Base-by-base conservation (phyloP, 164 flowering plant genomes). In the Stephania yunnanensis region DNA sequence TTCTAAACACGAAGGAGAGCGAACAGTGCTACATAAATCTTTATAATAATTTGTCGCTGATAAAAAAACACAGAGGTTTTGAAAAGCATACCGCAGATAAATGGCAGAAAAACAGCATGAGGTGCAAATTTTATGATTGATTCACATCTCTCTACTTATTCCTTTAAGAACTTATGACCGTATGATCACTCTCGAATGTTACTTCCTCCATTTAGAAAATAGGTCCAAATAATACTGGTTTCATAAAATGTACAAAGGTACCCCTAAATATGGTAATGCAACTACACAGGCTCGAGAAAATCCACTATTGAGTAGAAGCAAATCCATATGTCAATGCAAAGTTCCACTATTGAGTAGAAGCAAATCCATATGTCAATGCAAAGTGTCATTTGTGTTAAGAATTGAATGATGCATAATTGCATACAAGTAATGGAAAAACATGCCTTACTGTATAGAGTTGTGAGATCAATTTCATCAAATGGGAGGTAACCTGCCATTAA, bases 401-500 rank as follows among this genome's bases (percentile, higher is more conserved):
- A 22, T 6, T 4, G 12, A 46, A 44, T n/a, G 17, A 53, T 25
- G 10, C 11, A 13, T 9, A 31, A 72, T 44, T 36, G 42, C 42
- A 36, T 36, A 36, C 42, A 42, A 52, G 36, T 67, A 20, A n/a
- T 66, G 42, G 29, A 77, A 45, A 48, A 76, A 46, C 88, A 72
- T 87, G 87, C 99, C 98, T 94, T 95, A 78, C 85, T 85, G 79
- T 95, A 95, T 80, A 95, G 80, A 29, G 97, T 91, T 36, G 95
- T 87, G 75, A 95, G 91, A 82, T 95, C 98, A 68, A 94, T 81
- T 79, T 95, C 99, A 83, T 93, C 99, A 83, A 93, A 95, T 78
- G 99, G 99, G 69, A 94, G 94, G 87, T 91, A 91, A 63, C 99
- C 99, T 25, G 97, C 98, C 89, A 94, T 74, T 78, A 95, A 78